Evolutionary conservation across 2,329 filamentous ascomycete genomes (phyloP), one percentile per base, ranked within the genome.

Genomic region (Raffaelea ambrosiae): DNA sequence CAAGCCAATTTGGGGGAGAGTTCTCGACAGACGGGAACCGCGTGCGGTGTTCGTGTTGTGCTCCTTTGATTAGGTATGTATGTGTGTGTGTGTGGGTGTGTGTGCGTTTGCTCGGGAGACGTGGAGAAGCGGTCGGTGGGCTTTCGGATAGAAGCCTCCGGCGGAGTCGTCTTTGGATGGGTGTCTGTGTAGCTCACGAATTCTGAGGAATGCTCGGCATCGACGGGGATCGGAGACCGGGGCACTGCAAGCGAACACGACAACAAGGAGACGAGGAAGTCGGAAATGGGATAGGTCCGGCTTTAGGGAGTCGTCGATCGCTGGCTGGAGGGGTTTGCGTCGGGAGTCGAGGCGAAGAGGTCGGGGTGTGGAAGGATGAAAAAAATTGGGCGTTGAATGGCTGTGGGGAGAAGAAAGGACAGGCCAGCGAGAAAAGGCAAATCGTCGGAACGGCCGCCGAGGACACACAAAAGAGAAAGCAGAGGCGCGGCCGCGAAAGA

Each of bases 1-100:
- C 52, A 51, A 48, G 42, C 47, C 47, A 43, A 40, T 13, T 26
- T 21, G 39, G 21, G 21, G 22, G 22, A 39, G 14, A n/a, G n/a
- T n/a, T 29, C 38, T 33, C 44, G 4, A 39, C 44, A 16, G 22
- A 21, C 45, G 31, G 4, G 16, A 5, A 9, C 11, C 14, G 3
- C 5, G 16, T 16, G 20, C 22, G 19, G 14, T 5, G 21, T 18
- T 16, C 22, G 14, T 16, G 29, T 38, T 29, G 10, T 43, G 19
- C 31, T 13, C 29, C 36, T 38, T 35, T 14, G 19, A 35, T n/a
- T n/a, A n/a, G n/a, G n/a, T n/a, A n/a, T n/a, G 13, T 13, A 29
- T 7, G 13, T 29, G 26, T 29, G 26, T 29, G 26, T 29, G 26
- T 29, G 26, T 29, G 26, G 7, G 26, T 29, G 26, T 29, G 13